These are phyloP conservation scores for Sanghuangporus sanghuang DNA, from an alignment of 1,284 basidiomycete species.

Conservation along the genomic window DNA sequence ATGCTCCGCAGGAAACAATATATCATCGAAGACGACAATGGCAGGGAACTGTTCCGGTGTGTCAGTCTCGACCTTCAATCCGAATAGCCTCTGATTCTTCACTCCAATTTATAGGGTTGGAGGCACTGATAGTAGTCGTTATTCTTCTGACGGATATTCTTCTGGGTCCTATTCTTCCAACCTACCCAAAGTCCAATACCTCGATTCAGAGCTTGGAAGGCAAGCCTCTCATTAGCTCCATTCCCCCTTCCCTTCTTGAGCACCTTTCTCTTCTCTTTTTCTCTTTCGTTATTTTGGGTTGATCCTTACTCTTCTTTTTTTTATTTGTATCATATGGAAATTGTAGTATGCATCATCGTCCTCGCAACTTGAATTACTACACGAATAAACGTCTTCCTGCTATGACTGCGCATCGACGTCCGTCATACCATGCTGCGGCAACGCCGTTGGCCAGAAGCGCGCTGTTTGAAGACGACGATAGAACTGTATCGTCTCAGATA, in stretches of 20 bases:
- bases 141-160: not conserved
- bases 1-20: constrained; percentile 66
- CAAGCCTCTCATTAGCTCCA: constrained; percentile 6
- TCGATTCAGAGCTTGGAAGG: constrained; percentile 12
- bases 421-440: not conserved
- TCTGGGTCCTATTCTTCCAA: constrained; percentile 6
- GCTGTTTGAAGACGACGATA: constrained; percentile 9
- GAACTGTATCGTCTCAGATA: not conserved
- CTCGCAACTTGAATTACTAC: not conserved
- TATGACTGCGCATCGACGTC: not conserved
- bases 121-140: not conserved
- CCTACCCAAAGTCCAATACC: constrained; percentile 6
- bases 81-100: not conserved
- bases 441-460: not conserved
- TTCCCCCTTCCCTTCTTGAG: not conserved
- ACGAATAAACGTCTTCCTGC: constrained; percentile 3
- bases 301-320: not conserved
- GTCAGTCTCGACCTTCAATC: not conserved
- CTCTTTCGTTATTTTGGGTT: not conserved
- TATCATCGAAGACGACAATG: constrained; percentile 62
- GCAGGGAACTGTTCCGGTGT: constrained; percentile 62
- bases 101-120: not conserved
- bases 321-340: not conserved
- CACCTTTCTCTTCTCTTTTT: not conserved
- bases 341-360: constrained; percentile 2